Evolutionary conservation across 495 filamentous ascomycete genomes (phyloP), one percentile per base, ranked within the genome.

Genomic region (Penicillium antarcticum): DNA sequence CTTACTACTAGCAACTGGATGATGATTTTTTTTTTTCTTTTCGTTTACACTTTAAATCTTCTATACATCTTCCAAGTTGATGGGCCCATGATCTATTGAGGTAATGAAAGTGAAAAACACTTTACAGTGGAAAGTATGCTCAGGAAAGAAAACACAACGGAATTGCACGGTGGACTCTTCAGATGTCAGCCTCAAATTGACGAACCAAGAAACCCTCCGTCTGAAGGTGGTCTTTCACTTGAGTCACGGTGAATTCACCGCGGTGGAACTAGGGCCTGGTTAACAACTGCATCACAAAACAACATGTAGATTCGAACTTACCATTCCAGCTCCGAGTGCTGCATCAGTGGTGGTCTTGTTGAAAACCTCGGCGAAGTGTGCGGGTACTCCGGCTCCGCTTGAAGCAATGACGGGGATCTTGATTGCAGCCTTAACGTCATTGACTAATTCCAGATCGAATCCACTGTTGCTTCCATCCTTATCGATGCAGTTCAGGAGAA

Each of bases 401-500:
- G 89, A 95, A 43, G 94, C 91, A 71, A 98, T 95, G 38, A 98
- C 92, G 1, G 94, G 94, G 57, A 98, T 97, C 61, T 78, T 87
- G 53, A 95, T 77, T 5, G 87, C 80, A 26, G 65, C 70, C 72
- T 98, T 98, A 21, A 98, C 92, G 57, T 88, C 84, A 37, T 82
- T 75, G 55, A 98, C 90, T 34, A 98, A 72, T 74, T 97, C 95
- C 23, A 96, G 69, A 69, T 98, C 95, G 65, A 97, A 98, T 2
- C 94, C 94, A 65, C 84, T 88, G 67, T 95, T 96, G 49, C 89
- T 94, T 34, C 94, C 94, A 62, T 98, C 94, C 60, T 88, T 91
- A 73, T 98, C 95, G 51, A 98, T 97, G 74, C 91, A 97, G 67
- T 98, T 98, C 33, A 98, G 76, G 33, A 98, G 70, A 33, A 97